Base-by-base conservation (phyloP, 352 stramenopile genomes). In the Phytophthora hybrid region DNA sequence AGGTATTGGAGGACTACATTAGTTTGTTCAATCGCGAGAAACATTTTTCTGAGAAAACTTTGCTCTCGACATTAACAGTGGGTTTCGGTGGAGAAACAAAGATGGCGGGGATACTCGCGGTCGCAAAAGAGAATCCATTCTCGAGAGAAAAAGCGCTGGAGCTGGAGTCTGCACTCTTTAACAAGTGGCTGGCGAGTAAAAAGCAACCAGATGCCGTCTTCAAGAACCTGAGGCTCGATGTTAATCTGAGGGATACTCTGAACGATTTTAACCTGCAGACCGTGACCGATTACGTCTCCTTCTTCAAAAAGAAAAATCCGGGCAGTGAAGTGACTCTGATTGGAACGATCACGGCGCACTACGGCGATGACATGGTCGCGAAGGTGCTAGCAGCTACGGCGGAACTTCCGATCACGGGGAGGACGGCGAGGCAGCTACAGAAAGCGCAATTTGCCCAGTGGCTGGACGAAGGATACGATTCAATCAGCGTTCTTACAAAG, bases 281-380 rank as follows among this genome's bases (percentile, higher is more conserved):
- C 5, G 4, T 55, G 19, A 21, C 5, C 5, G 10, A 13, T 10
- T 39, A 58, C 14, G 16, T 58, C 6, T 13, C 19, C 5, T 13
- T 13, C 10, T 58, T 37, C 52, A 58, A 58, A 23, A 58, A 21
- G 52, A 34, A 58, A 6, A 58, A 41, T 11, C 52, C 52, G 13
- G n/a, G 9, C 21, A n/a, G 10, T 11, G 14, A 58, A 11, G 14
- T 21, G 4, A 16, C 52, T 21, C 14, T 58, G 14, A 3, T 58
- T 21, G 21, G 26, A 6, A 37, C 23, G 13, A 23, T 58, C 23
- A 39, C 5, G 4, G 21, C 14, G 2, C 52, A 37, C 5, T 58
- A 58, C 23, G 23, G 52, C 14, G 52, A 58, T 5, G 52, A 32
- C 26, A 11, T 21, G 10, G 21, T 58, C n/a, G 52, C 52, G 16